Evolutionary conservation across 805 yeast species (phyloP).

Genomic region (Candida golubevii): DNA sequence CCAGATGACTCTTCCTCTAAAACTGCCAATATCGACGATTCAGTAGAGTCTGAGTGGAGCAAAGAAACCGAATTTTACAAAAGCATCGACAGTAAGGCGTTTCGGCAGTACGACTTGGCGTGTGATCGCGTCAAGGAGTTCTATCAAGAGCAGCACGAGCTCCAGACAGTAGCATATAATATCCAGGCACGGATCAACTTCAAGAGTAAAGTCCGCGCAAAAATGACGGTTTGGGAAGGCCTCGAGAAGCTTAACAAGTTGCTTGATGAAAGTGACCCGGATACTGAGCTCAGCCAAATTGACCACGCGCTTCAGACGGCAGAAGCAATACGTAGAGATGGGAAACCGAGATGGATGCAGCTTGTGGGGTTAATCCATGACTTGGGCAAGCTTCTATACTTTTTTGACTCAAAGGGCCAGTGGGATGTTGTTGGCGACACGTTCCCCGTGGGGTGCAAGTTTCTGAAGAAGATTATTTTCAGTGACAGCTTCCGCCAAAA

Average conservation of each 20-base stretch:
- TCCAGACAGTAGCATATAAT: conserved; percentile 69
- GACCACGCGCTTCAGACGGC: conserved; percentile 76
- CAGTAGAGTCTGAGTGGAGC: conserved; percentile 10
- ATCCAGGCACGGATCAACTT: conserved; percentile 68
- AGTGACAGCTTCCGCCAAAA: conserved; percentile 56
- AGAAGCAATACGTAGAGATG: conserved; percentile 64
- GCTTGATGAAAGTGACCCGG: conserved; percentile 71
- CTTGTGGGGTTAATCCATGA: conserved; percentile 70
- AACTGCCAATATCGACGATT: not conserved
- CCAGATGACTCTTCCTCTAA: too few relatives aligned
- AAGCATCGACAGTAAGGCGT: conserved; percentile 38
- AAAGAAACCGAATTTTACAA: conserved; percentile 27
- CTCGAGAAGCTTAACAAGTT: conserved; percentile 55
- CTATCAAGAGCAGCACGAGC: conserved; percentile 63
- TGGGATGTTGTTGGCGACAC: conserved; percentile 84
- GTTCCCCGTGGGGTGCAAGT: conserved; percentile 70
- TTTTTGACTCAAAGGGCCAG: conserved; percentile 68
- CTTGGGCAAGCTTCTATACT: conserved; percentile 63
- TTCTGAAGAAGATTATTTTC: conserved; percentile 54
- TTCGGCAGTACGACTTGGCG: conserved; percentile 65
- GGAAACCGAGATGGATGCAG: conserved; percentile 73
- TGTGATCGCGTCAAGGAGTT: conserved; percentile 63
- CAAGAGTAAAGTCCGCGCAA: conserved; percentile 61
- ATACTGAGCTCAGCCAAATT: conserved; percentile 67
- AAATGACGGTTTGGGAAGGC: conserved; percentile 72